These are phyloP conservation scores for Aspergillus campestris DNA, from an alignment of 495 filamentous ascomycete species.

Conservation along the genomic window DNA sequence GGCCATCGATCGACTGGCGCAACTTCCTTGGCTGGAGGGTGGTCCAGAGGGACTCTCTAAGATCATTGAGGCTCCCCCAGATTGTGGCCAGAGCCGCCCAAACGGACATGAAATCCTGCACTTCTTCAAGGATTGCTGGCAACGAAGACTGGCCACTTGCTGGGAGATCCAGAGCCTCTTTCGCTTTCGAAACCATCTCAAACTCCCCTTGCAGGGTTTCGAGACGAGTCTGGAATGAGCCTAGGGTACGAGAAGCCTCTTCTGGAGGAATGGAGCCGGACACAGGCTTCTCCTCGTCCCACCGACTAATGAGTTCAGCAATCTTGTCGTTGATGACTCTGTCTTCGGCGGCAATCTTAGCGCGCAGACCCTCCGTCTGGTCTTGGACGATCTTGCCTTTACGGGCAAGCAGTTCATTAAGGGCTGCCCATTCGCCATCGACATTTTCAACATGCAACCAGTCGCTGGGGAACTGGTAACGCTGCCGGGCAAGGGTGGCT, in stretches of 20 bases:
- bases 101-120: constrained; percentile 97
- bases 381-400: constrained; percentile 93
- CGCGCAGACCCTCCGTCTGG: constrained; percentile 86
- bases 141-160: constrained; percentile 68
- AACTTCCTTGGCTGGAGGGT: constrained; percentile 90
- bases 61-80: constrained; percentile 93
- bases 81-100: constrained; percentile 93
- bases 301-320: constrained; percentile 66
- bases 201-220: constrained; percentile 75
- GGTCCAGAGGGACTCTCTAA: constrained; percentile 84
- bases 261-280: constrained; percentile 87
- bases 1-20: constrained; percentile 73
- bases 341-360: constrained; percentile 95
- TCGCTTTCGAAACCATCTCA: constrained; percentile 91
- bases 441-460: constrained; percentile 94
- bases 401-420: constrained; percentile 79
- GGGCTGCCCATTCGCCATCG: constrained; percentile 81
- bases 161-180: constrained; percentile 89
- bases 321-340: constrained; percentile 84
- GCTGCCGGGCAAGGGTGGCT: constrained; percentile 76
- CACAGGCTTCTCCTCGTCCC: constrained; percentile 94
- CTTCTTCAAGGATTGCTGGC: constrained; percentile 78
- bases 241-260: constrained; percentile 70
- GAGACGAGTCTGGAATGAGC: constrained; percentile 71
- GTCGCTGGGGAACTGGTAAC: constrained; percentile 85